phyloP scores from a whole-genome alignment of 2,329 filamentous ascomycete genomes.

The Plenodomus biglobosus region DNA sequence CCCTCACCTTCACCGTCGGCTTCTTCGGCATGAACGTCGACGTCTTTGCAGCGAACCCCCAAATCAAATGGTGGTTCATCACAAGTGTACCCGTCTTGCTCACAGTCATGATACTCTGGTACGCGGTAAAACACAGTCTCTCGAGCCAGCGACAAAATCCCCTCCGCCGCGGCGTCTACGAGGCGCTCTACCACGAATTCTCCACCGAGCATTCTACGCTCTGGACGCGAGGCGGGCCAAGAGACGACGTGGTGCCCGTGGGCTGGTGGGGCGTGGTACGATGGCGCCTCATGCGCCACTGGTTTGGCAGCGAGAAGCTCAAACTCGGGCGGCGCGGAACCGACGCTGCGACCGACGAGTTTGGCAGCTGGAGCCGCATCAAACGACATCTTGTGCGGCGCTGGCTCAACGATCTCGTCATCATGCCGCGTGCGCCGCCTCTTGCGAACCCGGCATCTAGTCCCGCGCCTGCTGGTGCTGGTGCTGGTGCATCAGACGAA shows the following conservation, averaged over 20 bases:
- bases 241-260: slow-evolving; percentile 45
- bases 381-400: slow-evolving; percentile 45
- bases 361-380: slow-evolving; percentile 43
- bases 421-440: slow-evolving; percentile 15
- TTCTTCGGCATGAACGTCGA: slow-evolving; percentile 58
- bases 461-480: too few relatives aligned
- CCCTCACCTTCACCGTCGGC: slow-evolving; percentile 53
- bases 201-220: slow-evolving; percentile 49
- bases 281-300: slow-evolving; percentile 52
- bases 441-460: not conserved
- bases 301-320: slow-evolving; percentile 50
- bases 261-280: slow-evolving; percentile 47
- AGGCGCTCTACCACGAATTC: slow-evolving; percentile 53
- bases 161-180: slow-evolving; percentile 54
- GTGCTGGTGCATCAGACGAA: too few relatives aligned
- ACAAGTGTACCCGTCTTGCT: slow-evolving; percentile 50
- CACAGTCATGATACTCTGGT: slow-evolving; percentile 52
- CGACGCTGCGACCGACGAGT: slow-evolving; percentile 41
- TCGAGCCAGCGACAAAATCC: slow-evolving; percentile 48
- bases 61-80: slow-evolving; percentile 49
- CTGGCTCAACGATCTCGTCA: slow-evolving; percentile 46
- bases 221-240: slow-evolving; percentile 54
- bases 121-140: slow-evolving; percentile 51
- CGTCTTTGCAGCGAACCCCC: slow-evolving; percentile 39
- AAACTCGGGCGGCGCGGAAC: slow-evolving; percentile 35